A percentile compares a stretch with the other conserved stretches of the same genome.
These are phyloP conservation scores for Diaporthe aspalathi DNA, from an alignment of 2,329 filamentous ascomycete genomes.

Conservation along the genomic window DNA sequence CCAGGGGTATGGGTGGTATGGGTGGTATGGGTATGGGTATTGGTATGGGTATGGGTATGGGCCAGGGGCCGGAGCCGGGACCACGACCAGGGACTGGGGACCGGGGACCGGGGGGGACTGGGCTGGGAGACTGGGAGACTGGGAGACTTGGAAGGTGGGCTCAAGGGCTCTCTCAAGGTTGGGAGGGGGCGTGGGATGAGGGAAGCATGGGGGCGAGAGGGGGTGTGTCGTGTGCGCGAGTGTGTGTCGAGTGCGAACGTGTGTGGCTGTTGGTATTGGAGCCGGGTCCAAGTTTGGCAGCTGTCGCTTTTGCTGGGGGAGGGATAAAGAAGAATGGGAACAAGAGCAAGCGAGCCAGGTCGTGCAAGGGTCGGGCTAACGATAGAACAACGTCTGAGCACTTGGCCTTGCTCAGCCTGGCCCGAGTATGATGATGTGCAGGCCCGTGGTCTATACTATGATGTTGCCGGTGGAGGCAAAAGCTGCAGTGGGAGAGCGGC, in stretches of 20 bases:
- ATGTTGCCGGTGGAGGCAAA: slow-evolving; percentile 15
- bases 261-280: slow-evolving; percentile 1
- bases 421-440: slow-evolving; percentile 19
- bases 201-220: neutral
- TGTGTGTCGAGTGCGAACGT: too few species aligned
- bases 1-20: slow-evolving; percentile 34
- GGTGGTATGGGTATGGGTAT: neutral
- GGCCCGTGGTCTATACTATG: neutral
- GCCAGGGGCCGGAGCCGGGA: slow-evolving; percentile 32
- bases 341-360: neutral
- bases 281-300: neutral
- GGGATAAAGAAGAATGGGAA: neutral
- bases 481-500: neutral
- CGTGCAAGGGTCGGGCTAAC: slow-evolving; percentile 25
- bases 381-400: slow-evolving; percentile 27
- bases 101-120: neutral
- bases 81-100: slow-evolving; percentile 32
- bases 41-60: slow-evolving; percentile 25
- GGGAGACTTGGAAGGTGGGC: slow-evolving; percentile 28
- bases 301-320: neutral
- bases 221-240: too few species aligned
- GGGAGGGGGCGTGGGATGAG: neutral
- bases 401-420: slow-evolving; percentile 3
- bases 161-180: slow-evolving; percentile 21
- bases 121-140: slow-evolving; percentile 17